Evolutionary conservation across 108 stramenopile genomes (phyloP), one percentile per base, ranked within the genome.

Genomic region (Cyclotella baltica): DNA sequence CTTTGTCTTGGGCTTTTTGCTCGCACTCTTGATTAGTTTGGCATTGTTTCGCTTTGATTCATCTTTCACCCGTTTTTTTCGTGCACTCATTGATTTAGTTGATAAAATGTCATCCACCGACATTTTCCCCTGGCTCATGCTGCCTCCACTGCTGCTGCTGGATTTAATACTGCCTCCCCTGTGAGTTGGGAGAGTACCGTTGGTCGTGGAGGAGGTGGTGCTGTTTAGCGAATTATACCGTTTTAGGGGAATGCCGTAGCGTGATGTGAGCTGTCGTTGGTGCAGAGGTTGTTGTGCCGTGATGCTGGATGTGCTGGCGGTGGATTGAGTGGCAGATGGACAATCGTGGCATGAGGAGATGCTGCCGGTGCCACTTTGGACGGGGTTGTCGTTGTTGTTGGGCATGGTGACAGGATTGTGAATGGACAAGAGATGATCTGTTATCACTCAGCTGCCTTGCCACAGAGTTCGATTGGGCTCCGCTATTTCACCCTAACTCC

Each of bases 51-150:
- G 40, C 8, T 1, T 43, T 31, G 40, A 5, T 66, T 30, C 65
- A 19, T 66, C 16, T 28, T 27, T 66, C 13, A 25, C 16, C 43
- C 43, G 27, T 31, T 8, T 10, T 52, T 33, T 34, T 15, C 33
- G 30, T 9, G 30, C 48, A 35, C 19, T 18, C 22, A 40, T 37
- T 22, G 37, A 22, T 23, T 52, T 40, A 25, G 38, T 70, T 5
- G 70, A 70, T 37, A 70, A 28, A 40, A 70, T 70, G 36, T 70
- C 70, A 70, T 70, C 70, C 1, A 58, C 37, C 10, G 70, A 57
- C 35, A 53, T 16, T 22, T 53, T 69, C 20, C 11, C 48, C 6
- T 30, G 4, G n/a, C n/a, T 19, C 0, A 15, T 18, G 22, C 19
- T 47, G 46, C 25, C 27, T 2, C 20, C 15, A 62, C 30, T 33